A percentile compares a stretch with the other conserved stretches of the same genome.
phyloP scores from a whole-genome alignment of 2,329 filamentous ascomycete genomes.

The Setomelanomma holmii region DNA sequence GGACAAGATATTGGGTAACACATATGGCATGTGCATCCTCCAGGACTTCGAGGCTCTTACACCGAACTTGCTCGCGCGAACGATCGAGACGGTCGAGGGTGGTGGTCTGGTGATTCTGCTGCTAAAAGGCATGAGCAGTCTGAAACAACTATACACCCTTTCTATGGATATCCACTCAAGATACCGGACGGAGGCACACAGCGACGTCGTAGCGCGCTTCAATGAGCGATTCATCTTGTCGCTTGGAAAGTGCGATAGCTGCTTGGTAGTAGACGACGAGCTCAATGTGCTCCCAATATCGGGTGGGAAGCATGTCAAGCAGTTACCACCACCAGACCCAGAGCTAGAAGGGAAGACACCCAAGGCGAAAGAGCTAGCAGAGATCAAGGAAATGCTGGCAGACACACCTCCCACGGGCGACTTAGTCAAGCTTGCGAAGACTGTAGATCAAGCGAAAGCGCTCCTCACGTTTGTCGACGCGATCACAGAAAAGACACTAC shows the following conservation, averaged over 20 bases:
- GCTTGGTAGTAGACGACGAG: constrained; percentile 96
- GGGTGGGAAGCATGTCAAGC: constrained; percentile 87
- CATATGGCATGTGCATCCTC: constrained; percentile 96
- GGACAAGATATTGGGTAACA: constrained; percentile 97
- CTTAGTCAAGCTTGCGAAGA: constrained; percentile 83
- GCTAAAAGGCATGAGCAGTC: constrained; percentile 93
- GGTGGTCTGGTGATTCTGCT: constrained; percentile 89
- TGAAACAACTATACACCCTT: constrained; percentile 96
- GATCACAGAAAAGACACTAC: constrained; percentile 92
- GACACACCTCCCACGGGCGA: constrained; percentile 88
- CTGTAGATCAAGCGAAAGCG: constrained; percentile 94
- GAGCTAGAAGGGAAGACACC: constrained; percentile 76
- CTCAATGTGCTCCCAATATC: constrained; percentile 97
- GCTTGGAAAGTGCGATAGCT: constrained; percentile 91
- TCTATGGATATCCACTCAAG: constrained; percentile 98
- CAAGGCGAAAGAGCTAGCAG: constrained; percentile 76
- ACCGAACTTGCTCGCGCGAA: constrained; percentile 92
- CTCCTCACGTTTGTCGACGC: constrained; percentile 96
- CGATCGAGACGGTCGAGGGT: constrained; percentile 96
- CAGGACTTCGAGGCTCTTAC: constrained; percentile 98
- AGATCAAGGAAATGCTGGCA: constrained; percentile 84
- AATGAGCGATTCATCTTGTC: constrained; percentile 98
- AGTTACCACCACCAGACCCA: constrained; percentile 76
- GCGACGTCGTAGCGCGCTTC: constrained; percentile 93
- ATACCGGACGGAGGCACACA: constrained; percentile 95